Evolutionary conservation across 2,329 filamentous ascomycete species (phyloP).

Genomic region (Exophiala sp.): DNA sequence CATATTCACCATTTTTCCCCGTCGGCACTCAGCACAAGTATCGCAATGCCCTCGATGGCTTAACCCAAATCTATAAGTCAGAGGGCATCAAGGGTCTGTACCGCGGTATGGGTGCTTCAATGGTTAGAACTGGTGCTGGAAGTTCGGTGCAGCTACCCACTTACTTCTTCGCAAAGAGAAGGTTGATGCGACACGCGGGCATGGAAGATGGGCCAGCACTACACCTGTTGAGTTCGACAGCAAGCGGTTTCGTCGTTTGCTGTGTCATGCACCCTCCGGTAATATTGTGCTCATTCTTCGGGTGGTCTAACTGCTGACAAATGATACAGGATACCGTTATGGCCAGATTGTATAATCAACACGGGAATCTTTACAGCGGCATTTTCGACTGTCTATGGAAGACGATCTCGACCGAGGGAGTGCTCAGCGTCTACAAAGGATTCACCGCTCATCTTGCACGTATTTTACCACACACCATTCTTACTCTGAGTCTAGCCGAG

Average conservation of each 20-base stretch:
- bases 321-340: slow-evolving; percentile 74
- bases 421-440: slow-evolving; percentile 94
- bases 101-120: slow-evolving; percentile 82
- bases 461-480: slow-evolving; percentile 90
- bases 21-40: slow-evolving; percentile 97
- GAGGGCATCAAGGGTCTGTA: slow-evolving; percentile 82
- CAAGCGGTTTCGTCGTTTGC: slow-evolving; percentile 92
- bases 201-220: slow-evolving; percentile 87
- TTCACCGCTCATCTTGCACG: slow-evolving; percentile 90
- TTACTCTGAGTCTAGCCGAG: slow-evolving; percentile 88
- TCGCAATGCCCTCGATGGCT: slow-evolving; percentile 74
- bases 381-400: slow-evolving; percentile 88
- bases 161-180: slow-evolving; percentile 94
- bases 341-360: slow-evolving; percentile 98
- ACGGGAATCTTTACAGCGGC: slow-evolving; percentile 89
- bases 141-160: slow-evolving; percentile 94
- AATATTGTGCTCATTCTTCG: slow-evolving; percentile 38
- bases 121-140: slow-evolving; percentile 93
- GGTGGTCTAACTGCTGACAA: slow-evolving; percentile 18
- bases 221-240: slow-evolving; percentile 81
- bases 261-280: slow-evolving; percentile 96
- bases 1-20: slow-evolving; percentile 83
- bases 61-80: slow-evolving; percentile 66
- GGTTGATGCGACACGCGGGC: slow-evolving; percentile 71
- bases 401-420: slow-evolving; percentile 83